These are phyloP conservation scores for Pseudogymnoascus sp. DNA, from an alignment of 2,329 filamentous ascomycete genomes.

Conservation along the genomic window DNA sequence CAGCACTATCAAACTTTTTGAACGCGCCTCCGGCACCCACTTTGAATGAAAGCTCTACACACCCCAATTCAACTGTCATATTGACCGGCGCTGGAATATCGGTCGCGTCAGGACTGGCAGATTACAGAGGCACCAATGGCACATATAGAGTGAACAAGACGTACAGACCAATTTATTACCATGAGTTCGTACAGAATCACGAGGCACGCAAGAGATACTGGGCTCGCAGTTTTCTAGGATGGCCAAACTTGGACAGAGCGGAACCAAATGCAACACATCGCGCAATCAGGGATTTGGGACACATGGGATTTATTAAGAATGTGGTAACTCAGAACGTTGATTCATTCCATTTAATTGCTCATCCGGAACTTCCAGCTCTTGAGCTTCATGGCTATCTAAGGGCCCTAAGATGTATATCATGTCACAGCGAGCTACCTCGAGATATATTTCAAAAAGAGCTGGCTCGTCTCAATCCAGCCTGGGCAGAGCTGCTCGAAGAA, in stretches of 20 bases:
- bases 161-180: constrained; percentile 86
- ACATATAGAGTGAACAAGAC: constrained; percentile 88
- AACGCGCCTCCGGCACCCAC: constrained; percentile 45
- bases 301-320: constrained; percentile 61
- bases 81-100: constrained; percentile 85
- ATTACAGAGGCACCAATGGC: constrained; percentile 83
- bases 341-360: constrained; percentile 75
- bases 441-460: constrained; percentile 68
- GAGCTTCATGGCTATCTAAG: constrained; percentile 90
- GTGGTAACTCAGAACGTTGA: constrained; percentile 97
- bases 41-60: constrained; percentile 33
- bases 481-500: constrained; percentile 67
- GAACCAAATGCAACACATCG: constrained; percentile 71
- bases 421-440: constrained; percentile 62
- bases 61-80: constrained; percentile 45
- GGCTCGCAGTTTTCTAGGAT: constrained; percentile 90
- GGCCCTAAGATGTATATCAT: constrained; percentile 72
- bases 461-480: constrained; percentile 72
- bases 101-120: constrained; percentile 83
- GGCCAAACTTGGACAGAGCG: constrained; percentile 73
- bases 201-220: constrained; percentile 88
- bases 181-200: constrained; percentile 77
- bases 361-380: constrained; percentile 65
- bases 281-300: constrained; percentile 64
- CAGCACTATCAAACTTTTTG: constrained; percentile 71